Base-by-base conservation (phyloP, 768 basidiomycete genomes). In the Termitomyces sp. region DNA sequence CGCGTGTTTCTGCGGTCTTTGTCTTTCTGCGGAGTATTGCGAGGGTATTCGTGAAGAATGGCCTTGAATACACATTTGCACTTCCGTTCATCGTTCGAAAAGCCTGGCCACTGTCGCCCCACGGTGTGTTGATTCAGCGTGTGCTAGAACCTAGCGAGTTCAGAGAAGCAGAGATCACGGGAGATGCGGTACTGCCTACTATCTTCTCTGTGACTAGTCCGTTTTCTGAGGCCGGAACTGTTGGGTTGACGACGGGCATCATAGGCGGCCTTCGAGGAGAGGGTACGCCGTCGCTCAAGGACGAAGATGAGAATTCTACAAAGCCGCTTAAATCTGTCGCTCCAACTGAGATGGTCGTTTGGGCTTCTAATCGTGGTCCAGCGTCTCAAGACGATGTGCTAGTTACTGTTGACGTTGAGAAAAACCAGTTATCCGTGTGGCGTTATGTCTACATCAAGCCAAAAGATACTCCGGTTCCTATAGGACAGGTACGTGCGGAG, bases 101-200 rank as follows among this genome's bases (percentile, higher is more conserved):
- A 59, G 91, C 88, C 1, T 92, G 90, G 90, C 84, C 91, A 4
- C 72, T 91, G 22, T 77, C 76, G 57, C 92, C 92, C 1, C 86
- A 89, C 61, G 92, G 92, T 1, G 80, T 93, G 24, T 77, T 93
- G 73, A 81, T 94, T 43, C 88, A 93, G 64, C 78, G 92, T 27
- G 81, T 83, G 5, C 74, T 91, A 48, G 88, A 90, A 62, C 76
- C 80, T 1, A 73, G 75, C 6, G 91, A 94, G 67, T 65, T 86
- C 5, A 76, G 80, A 18, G 90, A 92, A 55, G 85, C 85, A 3
- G 79, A 81, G 49, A 64, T 75, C n/a, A 80, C 83, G 0, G 87
- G 86, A 10, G 86, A 91, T 39, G 75, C 80, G 18, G 76, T 83
- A 0, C 75, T 92, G n/a, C 90, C 92, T 0, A 91, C 90, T 14